Evolutionary conservation across 768 basidiomycete genomes (phyloP).

Genomic region (Hygrocybe coccinea): DNA sequence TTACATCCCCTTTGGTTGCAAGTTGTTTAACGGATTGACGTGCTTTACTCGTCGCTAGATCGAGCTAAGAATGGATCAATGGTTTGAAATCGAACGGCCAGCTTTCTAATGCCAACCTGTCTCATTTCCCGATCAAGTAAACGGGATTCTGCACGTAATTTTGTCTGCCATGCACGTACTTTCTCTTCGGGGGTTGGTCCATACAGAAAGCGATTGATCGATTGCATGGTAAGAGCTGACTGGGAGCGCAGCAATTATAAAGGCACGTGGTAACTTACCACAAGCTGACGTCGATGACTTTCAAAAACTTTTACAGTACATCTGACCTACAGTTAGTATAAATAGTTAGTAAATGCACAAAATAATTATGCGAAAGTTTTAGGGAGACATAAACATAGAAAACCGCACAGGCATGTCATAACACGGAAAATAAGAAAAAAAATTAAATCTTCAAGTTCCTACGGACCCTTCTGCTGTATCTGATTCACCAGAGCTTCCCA

Average conservation of each 20-base stretch:
- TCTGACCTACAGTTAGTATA: too few species aligned
- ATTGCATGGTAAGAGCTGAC: too few species aligned
- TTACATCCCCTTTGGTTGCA: constrained; percentile 85
- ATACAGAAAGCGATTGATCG: constrained; percentile 90
- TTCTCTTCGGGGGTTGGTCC: constrained; percentile 95
- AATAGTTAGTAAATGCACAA: too few species aligned
- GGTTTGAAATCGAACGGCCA: constrained; percentile 14
- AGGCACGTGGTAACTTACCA: too few species aligned
- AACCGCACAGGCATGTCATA: too few species aligned
- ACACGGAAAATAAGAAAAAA: not conserved
- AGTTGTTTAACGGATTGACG: constrained; percentile 80
- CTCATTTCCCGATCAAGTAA: constrained; percentile 90
- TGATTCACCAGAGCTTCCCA: constrained; percentile 77
- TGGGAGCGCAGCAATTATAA: too few species aligned
- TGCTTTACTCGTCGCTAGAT: constrained; percentile 75
- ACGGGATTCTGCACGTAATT: constrained; percentile 77
- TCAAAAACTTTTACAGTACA: too few species aligned
- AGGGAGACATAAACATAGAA: too few species aligned
- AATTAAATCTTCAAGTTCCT: too few species aligned
- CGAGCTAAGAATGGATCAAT: constrained; percentile 52
- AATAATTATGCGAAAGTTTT: too few species aligned
- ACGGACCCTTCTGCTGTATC: constrained; percentile 26
- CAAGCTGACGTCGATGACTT: too few species aligned
- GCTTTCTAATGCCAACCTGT: constrained; percentile 59
- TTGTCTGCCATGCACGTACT: constrained; percentile 86